Conservation (phyloP, 225 moss, liverwort and hornwort species). For the Physcomitrium patens region DNA sequence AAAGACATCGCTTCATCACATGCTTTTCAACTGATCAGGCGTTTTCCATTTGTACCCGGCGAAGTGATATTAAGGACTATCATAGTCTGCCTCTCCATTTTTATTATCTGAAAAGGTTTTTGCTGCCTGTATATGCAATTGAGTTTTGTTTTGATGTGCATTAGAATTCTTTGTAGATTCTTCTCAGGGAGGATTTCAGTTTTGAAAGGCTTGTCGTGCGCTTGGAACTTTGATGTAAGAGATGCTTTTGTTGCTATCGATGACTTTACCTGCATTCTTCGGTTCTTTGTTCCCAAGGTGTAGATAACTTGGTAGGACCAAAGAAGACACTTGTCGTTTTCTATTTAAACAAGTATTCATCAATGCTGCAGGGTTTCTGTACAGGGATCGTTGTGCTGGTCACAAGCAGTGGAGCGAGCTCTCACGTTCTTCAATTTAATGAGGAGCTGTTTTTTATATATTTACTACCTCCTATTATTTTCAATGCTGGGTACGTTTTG, state of each 20-base stretch:
- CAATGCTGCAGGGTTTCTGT: slow-evolving; percentile 47
- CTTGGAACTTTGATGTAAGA: too few species aligned
- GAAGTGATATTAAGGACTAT: background rate
- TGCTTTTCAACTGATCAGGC: too few species aligned
- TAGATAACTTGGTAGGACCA: background rate
- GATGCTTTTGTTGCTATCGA: too few species aligned
- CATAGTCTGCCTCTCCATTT: background rate
- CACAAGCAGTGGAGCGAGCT: slow-evolving; percentile 71
- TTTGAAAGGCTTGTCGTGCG: too few species aligned
- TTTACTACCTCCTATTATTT: slow-evolving; percentile 83
- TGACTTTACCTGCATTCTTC: too few species aligned
- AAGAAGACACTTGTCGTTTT: slow-evolving; percentile 15
- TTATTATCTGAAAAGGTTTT: background rate
- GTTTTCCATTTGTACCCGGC: too few species aligned
- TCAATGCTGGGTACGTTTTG: slow-evolving; percentile 69
- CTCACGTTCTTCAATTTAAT: slow-evolving; percentile 72
- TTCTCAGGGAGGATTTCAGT: too few species aligned
- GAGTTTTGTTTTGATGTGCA: too few species aligned
- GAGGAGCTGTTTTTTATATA: slow-evolving; percentile 89
- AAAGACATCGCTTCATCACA: too few species aligned
- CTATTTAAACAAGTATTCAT: slow-evolving; percentile 24
- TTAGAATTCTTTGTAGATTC: too few species aligned
- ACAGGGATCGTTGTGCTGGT: slow-evolving; percentile 71
- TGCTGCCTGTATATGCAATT: too few species aligned
- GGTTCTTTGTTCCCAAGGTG: background rate